A percentile compares a stretch with the other conserved stretches of the same genome.
phyloP scores from a whole-genome alignment of 1,284 basidiomycete species.

The Exobasidium cylindrosporum region DNA sequence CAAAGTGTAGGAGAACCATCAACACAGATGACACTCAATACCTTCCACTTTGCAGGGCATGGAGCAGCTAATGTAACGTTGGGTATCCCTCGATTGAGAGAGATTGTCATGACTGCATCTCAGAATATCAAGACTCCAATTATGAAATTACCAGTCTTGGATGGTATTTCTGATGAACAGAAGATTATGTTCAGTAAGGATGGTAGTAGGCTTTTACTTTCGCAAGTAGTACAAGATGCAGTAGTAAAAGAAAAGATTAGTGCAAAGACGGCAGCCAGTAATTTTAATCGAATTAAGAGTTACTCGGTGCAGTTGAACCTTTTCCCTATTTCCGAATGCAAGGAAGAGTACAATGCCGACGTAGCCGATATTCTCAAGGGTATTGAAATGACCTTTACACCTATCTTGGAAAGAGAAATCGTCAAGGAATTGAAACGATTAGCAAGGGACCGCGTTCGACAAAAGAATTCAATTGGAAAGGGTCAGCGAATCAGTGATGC shows the following conservation, averaged over 20 bases:
- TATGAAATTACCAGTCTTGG: slow-evolving; percentile 73
- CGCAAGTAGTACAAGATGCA: slow-evolving; percentile 83
- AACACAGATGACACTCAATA: slow-evolving; percentile 99
- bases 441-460: slow-evolving; percentile 74
- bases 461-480: slow-evolving; percentile 75
- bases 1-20: slow-evolving; percentile 99
- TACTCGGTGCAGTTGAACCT: slow-evolving; percentile 81
- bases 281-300: slow-evolving; percentile 67
- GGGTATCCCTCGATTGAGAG: slow-evolving; percentile 95
- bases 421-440: slow-evolving; percentile 80
- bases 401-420: slow-evolving; percentile 82
- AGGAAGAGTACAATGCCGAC: slow-evolving; percentile 77
- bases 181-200: slow-evolving; percentile 81
- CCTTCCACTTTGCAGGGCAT: slow-evolving; percentile 96
- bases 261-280: slow-evolving; percentile 63
- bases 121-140: slow-evolving; percentile 95
- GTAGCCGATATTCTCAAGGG: slow-evolving; percentile 71
- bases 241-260: slow-evolving; percentile 76
- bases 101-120: slow-evolving; percentile 99
- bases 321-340: slow-evolving; percentile 82
- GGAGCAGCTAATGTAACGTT: slow-evolving; percentile 99
- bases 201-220: slow-evolving; percentile 79
- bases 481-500: slow-evolving; percentile 62
- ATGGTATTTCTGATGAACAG: slow-evolving; percentile 54
- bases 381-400: slow-evolving; percentile 75